Conservation (phyloP, 495 filamentous ascomycete genomes). For the Aspergillus carlsbadensis region DNA sequence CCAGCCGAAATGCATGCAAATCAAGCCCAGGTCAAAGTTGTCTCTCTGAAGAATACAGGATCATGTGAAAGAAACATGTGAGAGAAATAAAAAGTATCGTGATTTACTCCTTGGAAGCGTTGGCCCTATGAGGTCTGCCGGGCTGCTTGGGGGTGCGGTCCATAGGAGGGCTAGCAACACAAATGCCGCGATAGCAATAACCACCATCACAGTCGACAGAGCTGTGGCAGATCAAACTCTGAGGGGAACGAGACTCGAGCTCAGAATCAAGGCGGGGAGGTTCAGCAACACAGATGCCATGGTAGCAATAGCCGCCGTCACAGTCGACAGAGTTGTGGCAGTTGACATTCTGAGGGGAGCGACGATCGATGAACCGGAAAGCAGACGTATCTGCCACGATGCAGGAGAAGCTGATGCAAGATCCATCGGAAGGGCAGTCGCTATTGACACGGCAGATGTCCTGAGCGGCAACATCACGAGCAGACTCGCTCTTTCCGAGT, state of each 20-base stretch:
- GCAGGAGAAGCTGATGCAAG: constrained; percentile 2
- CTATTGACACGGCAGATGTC: not conserved
- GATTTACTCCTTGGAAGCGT: not conserved
- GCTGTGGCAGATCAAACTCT: not conserved
- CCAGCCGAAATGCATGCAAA: not conserved
- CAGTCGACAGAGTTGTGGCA: constrained; percentile 5
- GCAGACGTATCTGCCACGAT: too few relatives aligned
- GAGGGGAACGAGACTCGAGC: not conserved
- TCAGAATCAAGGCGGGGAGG: not conserved
- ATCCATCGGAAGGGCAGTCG: not conserved
- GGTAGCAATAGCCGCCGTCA: not conserved
- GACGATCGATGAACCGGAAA: not conserved
- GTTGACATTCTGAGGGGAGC: not conserved
- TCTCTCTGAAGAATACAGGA: not conserved
- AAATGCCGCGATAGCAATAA: constrained; percentile 6
- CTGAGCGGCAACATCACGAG: too few relatives aligned
- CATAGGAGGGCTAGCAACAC: not conserved
- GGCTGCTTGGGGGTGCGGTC: too few relatives aligned
- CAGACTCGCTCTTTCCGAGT: not conserved
- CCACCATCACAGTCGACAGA: not conserved
- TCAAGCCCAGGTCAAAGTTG: not conserved
- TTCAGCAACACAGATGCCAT: constrained; percentile 5
- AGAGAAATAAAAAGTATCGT: not conserved
- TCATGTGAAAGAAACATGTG: not conserved
- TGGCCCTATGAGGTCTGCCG: not conserved